These are phyloP conservation scores for Eutrema heterophyllum DNA, from an alignment of 345 rosid genomes.

Conservation along the genomic window DNA sequence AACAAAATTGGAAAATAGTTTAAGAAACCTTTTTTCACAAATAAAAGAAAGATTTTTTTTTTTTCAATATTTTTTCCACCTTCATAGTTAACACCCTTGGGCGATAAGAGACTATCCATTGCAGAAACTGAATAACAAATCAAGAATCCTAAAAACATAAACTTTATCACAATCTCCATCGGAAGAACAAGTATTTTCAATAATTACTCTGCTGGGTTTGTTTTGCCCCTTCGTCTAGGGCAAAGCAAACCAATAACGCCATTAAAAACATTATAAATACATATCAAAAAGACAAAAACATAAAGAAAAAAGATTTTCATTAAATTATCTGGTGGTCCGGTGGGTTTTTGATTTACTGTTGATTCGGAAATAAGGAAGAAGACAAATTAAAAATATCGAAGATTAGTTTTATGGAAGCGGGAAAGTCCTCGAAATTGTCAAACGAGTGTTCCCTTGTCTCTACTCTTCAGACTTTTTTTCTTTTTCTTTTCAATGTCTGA, in stretches of 20 bases:
- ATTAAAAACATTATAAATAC: conserved; percentile 9
- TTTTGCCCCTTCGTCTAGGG: conserved; percentile 25
- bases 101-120: conserved; percentile 74
- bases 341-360: not conserved
- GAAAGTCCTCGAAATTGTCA: conserved; percentile 42
- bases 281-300: not conserved
- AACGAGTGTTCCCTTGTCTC: conserved; percentile 58
- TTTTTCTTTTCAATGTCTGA: conserved; percentile 1
- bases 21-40: not conserved
- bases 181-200: not conserved
- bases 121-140: conserved; percentile 31
- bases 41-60: not conserved
- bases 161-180: conserved; percentile 36
- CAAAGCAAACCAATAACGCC: conserved; percentile 14
- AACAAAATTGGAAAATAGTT: not conserved
- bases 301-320: not conserved
- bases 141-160: conserved; percentile 29
- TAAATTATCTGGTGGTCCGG: conserved; percentile 9
- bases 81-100: conserved; percentile 93
- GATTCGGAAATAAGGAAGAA: conserved; percentile 9
- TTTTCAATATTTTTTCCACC: conserved; percentile 32
- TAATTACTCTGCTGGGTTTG: not conserved
- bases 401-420: conserved; percentile 22
- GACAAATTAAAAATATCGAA: conserved; percentile 21
- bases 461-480: not conserved